Evolutionary conservation across 1,139 yeast species (phyloP), one percentile per base, ranked within the genome.

Genomic region (Lodderomyces metapsilosis): DNA sequence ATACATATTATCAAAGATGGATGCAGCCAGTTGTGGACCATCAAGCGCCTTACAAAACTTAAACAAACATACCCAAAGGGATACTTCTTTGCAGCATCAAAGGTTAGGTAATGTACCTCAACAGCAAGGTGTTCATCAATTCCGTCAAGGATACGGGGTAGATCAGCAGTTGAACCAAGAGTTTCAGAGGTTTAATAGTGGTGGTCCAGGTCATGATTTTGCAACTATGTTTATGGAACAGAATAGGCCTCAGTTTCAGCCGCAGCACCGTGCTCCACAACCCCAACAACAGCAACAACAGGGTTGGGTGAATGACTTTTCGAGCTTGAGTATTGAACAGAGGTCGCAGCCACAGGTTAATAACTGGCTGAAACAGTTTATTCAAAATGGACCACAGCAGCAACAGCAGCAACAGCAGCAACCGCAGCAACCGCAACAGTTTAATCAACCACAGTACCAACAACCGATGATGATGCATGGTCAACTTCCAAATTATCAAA

Each of bases 1-100:
- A n/a, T n/a, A n/a, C n/a, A 12, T 18, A 12, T 24, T 17, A 23
- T 17, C 32, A 31, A 17, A 16, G 30, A 67, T 67, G 73, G 71
- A 67, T 39, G 56, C 61, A 34, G 62, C 62, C 25, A 57, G 54
- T 42, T 67, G 73, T 57, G 71, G 71, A 30, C 71, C 71, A 13
- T 56, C 70, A 11, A 67, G 60, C 44, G 71, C 71, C 16, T 51
- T 67, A 32, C 59, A 59, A 43, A 63, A 61, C 51, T 53, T 67
- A 34, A 53, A 61, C 21, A 62, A 62, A 43, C 67, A 66, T 46
- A 45, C 68, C 2, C 67, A 61, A 41, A 49, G 66, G 43, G 71
- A 67, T 43, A 61, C 50, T 28, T 57, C 68, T 7, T 50, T 65
- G 16, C 71, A 66, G 39, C 58, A 59, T 41, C 69, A 66, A 37